phyloP scores from a whole-genome alignment of 176 grass and related monocot species.

The Olyra latifolia region DNA sequence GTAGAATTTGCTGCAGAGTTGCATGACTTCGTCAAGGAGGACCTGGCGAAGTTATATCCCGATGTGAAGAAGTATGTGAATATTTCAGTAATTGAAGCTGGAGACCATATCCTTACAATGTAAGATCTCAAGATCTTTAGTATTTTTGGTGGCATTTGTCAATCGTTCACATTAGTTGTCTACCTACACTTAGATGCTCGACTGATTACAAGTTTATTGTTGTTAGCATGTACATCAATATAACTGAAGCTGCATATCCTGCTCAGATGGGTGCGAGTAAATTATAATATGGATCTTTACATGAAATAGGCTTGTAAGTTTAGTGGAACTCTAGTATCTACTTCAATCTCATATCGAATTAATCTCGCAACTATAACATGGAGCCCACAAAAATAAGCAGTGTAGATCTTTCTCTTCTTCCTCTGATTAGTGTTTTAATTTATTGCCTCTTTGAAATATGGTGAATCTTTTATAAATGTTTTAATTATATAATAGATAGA shows the following conservation, averaged over 20 bases:
- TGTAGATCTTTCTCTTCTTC: not conserved
- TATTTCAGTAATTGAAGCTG: constrained; percentile 90
- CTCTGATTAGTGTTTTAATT: not conserved
- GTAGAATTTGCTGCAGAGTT: constrained; percentile 99
- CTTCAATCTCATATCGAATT: not conserved
- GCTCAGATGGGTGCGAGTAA: not conserved
- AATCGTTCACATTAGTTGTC: not conserved
- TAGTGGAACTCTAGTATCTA: not conserved
- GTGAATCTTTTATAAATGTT: no score
- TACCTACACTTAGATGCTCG: not conserved
- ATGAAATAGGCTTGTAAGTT: not conserved
- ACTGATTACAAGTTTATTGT: not conserved
- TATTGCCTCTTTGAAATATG: no score
- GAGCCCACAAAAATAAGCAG: not conserved
- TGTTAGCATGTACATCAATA: not conserved
- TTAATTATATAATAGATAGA: no score
- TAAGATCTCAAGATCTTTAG: constrained; percentile 36
- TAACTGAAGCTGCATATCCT: not conserved
- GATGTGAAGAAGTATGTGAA: constrained; percentile 67
- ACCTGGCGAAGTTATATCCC: constrained; percentile 86
- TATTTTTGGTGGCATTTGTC: not conserved
- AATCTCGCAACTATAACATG: not conserved
- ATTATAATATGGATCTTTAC: not conserved
- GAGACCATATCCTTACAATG: constrained; percentile 91
- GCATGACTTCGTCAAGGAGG: constrained; percentile 91